Base-by-base conservation (phyloP, 1,284 basidiomycete genomes). In the Melampsora larici-populina region DNA sequence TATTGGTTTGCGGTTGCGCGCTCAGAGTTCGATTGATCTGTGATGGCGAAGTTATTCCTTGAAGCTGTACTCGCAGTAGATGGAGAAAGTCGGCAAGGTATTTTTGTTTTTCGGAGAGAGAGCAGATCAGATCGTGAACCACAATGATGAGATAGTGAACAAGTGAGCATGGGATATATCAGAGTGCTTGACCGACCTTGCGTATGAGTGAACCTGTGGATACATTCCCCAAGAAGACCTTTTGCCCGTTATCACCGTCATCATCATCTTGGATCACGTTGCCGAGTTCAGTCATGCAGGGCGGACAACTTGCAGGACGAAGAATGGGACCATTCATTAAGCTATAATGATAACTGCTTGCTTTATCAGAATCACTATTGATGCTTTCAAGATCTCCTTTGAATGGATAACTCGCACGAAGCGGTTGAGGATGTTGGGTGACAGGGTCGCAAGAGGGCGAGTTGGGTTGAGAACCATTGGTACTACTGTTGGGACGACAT, bases 211-310 rank as follows among this genome's bases (percentile, higher is more conserved):
- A 67, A 26, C 73, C 65, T n/a, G 64, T 64, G 36, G 73, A 63
- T 17, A 26, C 65, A 46, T 68, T 63, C n/a, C 73, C 73, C 55
- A 76, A 60, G 43, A 76, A 76, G 31, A 76, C 40, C 55, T 76
- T 76, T n/a, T 40, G 73, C 21, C 73, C 73, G 46, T 76, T 64
- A 24, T 74, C 72, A 40, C 67, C 64, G 33, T 76, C 73, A 24
- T 74, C 72, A 40, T 76, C 73, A 48, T 76, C 73, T 43, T 68
- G 63, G 43, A 76, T 68, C 36, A 76, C 73, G 33, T 76, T 76
- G 18, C 60, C 43, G 21, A 65, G 60, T 60, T 67, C 64, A 43
- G 33, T 67, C 64, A 68, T 68, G 33, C 73, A 40, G 6, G 73
- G 73, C 58, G 73, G 73, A 62, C 65, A 67, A 76, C 73, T 76